phyloP scores from a whole-genome alignment of 305 asterid species.

The Fraxinus platypoda region DNA sequence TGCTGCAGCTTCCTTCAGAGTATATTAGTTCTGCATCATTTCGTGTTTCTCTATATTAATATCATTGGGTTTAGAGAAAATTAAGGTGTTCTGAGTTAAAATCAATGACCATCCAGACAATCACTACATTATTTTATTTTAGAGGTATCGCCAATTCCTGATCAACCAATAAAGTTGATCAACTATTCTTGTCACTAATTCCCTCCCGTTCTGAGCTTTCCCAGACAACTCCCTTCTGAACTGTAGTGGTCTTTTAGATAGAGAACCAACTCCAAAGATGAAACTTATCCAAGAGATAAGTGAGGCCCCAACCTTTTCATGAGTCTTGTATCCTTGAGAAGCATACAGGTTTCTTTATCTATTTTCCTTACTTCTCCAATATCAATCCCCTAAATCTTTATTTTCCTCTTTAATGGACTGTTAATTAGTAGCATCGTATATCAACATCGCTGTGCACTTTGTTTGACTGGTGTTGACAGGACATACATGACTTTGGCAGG shows the following conservation, averaged over 20 bases:
- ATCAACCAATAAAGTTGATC: not conserved
- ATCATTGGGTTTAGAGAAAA: not conserved
- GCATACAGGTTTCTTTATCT: not conserved
- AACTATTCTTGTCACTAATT: not conserved
- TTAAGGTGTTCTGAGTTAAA: not conserved
- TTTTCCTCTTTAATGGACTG: constrained; percentile 7
- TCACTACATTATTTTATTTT: not conserved
- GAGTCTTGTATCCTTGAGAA: not conserved
- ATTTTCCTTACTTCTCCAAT: constrained; percentile 15
- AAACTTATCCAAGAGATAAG: constrained; percentile 12
- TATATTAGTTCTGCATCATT: constrained; percentile 6
- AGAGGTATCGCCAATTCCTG: not conserved
- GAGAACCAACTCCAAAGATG: constrained; percentile 1
- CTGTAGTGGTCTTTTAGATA: constrained; percentile 12
- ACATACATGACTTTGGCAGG: constrained; percentile 39
- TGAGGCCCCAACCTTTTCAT: not conserved
- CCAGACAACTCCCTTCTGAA: constrained; percentile 8
- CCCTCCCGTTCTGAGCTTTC: not conserved
- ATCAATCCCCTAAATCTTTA: not conserved
- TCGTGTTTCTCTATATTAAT: constrained; percentile 4
- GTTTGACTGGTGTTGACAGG: constrained; percentile 22
- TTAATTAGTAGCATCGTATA: constrained; percentile 3
- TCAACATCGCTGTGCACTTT: constrained; percentile 17
- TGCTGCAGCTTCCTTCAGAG: not conserved
- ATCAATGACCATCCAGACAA: not conserved